Base-by-base conservation (phyloP, 2,329 filamentous ascomycete species). In the Cadophora luteo-olivacea region DNA sequence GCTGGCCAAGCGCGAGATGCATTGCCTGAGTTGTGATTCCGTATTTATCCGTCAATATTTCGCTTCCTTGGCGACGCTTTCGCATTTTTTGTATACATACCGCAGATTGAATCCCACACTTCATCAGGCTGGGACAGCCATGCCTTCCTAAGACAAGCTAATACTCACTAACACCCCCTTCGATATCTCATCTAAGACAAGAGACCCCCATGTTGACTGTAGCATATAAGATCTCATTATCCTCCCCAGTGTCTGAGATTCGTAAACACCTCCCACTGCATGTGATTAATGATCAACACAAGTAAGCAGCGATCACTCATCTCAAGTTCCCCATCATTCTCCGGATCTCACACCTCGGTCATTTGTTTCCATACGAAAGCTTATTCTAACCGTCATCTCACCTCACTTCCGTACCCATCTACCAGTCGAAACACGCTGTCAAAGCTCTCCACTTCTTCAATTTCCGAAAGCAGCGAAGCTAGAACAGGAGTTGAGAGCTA, bases 381-480 rank as follows among this genome's bases (percentile, higher is more conserved):
- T 33, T 55, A 55, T 55, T 33, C 25, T 25, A 29, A 55, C 52
- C 16, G 52, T 33, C 52, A 55, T 55, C 52, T 55, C 52, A 55
- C 29, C 25, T 55, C 52, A n/a, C 25, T 49, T 22, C 19, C 9
- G 25, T 33, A n/a, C 14, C 52, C 14, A 55, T 5, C 16, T 8
- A 19, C 52, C 52, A 55, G 52, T 33, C 19, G 33, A 29, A 33
- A 55, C 5, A 11, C 41, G 12, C 12, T 45, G 16, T 19, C 41
- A 49, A 22, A 22, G 6, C n/a, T 22, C 45, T 49, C 45, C 14
- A 19, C 41, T 16, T 45, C 41, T 45, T 22, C 45, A 49, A 8
- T 22, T 22, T 22, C 45, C n/a, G 19, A 22, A 22, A 22, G 45
- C 45, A n/a, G n/a, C 45, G 19, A 49, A 8, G 1, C 7, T 4